These are phyloP conservation scores for Comarum palustre DNA, from an alignment of 306 rosid genomes.

Conservation along the genomic window DNA sequence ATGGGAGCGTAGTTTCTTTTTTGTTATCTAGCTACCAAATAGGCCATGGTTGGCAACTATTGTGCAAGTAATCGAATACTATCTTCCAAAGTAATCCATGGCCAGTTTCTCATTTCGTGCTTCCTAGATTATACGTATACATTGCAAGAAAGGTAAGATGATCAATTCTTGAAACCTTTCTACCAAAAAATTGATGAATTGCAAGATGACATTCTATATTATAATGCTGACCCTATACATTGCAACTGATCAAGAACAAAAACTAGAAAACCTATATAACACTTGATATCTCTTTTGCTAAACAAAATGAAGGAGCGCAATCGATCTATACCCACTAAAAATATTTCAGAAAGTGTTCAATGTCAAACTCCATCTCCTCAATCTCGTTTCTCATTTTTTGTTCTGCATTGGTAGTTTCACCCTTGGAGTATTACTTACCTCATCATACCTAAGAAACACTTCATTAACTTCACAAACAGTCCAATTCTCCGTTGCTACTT, in stretches of 20 bases:
- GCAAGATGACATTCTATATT: neutral
- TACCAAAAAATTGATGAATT: too few species aligned
- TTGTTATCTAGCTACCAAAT: too few species aligned
- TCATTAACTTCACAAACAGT: conserved; percentile 35
- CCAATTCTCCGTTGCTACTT: conserved; percentile 39
- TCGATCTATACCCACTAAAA: conserved; percentile 30
- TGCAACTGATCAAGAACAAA: neutral
- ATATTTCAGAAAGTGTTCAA: conserved; percentile 37
- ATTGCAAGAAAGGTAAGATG: neutral
- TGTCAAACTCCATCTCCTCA: conserved; percentile 25
- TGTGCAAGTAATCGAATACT: neutral
- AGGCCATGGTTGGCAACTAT: neutral
- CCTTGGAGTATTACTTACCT: conserved; percentile 45
- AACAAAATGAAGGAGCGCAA: conserved; percentile 10
- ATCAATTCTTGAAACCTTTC: neutral
- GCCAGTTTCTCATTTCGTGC: neutral
- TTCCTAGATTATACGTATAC: neutral
- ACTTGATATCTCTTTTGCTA: too few species aligned
- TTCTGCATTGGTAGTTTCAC: conserved; percentile 57
- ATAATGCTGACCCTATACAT: neutral
- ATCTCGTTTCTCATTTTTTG: conserved; percentile 34
- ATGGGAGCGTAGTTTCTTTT: too few species aligned
- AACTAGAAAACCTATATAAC: neutral
- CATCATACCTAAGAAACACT: conserved; percentile 35
- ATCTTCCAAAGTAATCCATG: too few species aligned